These are phyloP conservation scores for Trametes punicea DNA, from an alignment of 768 basidiomycete species.

Conservation along the genomic window DNA sequence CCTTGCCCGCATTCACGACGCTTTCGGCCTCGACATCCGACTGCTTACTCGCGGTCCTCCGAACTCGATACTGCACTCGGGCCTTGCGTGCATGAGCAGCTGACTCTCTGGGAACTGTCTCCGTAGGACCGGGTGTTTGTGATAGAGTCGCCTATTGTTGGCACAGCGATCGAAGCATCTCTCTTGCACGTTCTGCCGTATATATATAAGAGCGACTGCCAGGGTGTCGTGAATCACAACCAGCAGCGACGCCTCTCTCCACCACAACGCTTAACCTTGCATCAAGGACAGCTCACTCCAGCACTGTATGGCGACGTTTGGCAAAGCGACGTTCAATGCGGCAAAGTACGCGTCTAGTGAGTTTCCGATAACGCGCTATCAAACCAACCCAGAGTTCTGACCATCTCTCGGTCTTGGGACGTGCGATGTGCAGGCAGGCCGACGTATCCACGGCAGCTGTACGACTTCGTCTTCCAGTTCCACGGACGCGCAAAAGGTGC, in stretches of 20 bases:
- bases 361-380: too few relatives aligned
- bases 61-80: too few relatives aligned
- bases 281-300: neutral
- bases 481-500: conserved; percentile 39
- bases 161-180: neutral
- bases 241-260: too few relatives aligned
- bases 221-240: neutral
- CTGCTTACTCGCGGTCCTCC: neutral
- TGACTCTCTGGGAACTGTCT: neutral
- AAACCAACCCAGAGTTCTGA: neutral
- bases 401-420: neutral
- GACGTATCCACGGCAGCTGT: conserved; percentile 66
- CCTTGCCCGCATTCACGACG: neutral
- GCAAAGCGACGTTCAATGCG: conserved; percentile 66
- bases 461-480: conserved; percentile 57
- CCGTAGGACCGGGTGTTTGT: too few relatives aligned
- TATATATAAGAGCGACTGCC: neutral
- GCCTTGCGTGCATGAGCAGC: too few relatives aligned
- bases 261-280: too few relatives aligned
- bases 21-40: conserved; percentile 7
- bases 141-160: neutral
- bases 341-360: conserved; percentile 49
- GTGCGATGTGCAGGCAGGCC: conserved; percentile 47
- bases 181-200: neutral
- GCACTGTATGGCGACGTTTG: conserved; percentile 67